Conservation (phyloP, 805 yeast genomes). For the Ogataea nitratoaversa region DNA sequence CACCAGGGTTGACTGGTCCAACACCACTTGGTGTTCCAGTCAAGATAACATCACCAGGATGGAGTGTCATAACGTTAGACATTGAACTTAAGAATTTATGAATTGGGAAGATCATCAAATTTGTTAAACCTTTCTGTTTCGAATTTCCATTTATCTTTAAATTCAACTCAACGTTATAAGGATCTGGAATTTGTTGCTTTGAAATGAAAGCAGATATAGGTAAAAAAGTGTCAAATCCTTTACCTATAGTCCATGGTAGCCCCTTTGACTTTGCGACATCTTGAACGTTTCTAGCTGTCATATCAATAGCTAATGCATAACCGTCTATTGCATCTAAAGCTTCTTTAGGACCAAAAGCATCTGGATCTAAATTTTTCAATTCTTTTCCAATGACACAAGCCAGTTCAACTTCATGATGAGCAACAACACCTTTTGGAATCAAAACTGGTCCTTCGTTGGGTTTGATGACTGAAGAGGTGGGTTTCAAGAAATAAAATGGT, state of each 20-base stretch:
- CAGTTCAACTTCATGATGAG: constrained; percentile 91
- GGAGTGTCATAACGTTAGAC: constrained; percentile 85
- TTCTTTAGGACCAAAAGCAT: constrained; percentile 52
- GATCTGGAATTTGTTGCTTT: constrained; percentile 61
- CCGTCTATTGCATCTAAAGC: constrained; percentile 81
- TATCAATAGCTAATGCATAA: constrained; percentile 83
- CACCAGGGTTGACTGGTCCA: constrained; percentile 80
- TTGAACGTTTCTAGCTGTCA: constrained; percentile 95
- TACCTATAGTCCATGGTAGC: constrained; percentile 93
- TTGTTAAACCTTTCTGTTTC: constrained; percentile 71
- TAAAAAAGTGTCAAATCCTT: constrained; percentile 93
- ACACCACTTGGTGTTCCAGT: constrained; percentile 99
- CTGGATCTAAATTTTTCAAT: constrained; percentile 57
- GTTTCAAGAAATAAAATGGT: constrained; percentile 93
- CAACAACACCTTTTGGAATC: constrained; percentile 74
- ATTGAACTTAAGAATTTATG: constrained; percentile 75
- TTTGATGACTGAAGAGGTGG: constrained; percentile 69
- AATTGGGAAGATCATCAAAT: constrained; percentile 84
- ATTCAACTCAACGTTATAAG: constrained; percentile 61
- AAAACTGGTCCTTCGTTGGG: constrained; percentile 72
- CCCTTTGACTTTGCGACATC: constrained; percentile 92
- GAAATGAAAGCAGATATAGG: constrained; percentile 80
- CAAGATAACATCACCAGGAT: constrained; percentile 84
- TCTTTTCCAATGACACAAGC: constrained; percentile 70
- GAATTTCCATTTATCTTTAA: constrained; percentile 66